Percentiles rank a stretch among this genome's conserved stretches.
phyloP scores from a whole-genome alignment of 2,329 filamentous ascomycete genomes.

The Zymoseptoria ardabiliae region DNA sequence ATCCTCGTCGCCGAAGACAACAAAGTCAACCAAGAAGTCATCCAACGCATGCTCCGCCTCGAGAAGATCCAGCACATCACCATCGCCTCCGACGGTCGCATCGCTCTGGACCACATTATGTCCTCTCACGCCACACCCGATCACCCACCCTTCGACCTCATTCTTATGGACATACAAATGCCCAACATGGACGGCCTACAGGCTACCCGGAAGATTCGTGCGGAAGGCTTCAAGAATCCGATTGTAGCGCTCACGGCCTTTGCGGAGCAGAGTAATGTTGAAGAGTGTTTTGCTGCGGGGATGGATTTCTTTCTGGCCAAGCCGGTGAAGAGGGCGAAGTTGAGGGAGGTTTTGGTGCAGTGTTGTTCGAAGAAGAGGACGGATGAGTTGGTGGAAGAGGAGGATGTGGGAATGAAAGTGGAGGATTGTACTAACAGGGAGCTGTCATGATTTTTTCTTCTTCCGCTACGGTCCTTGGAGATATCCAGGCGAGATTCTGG shows the following conservation, averaged over 20 bases:
- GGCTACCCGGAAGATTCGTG: constrained; percentile 62
- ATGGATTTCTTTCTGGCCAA: constrained; percentile 83
- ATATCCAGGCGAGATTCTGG: too few relatives aligned
- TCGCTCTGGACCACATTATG: constrained; percentile 81
- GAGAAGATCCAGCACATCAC: constrained; percentile 82
- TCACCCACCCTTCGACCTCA: constrained; percentile 67
- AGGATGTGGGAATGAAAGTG: too few relatives aligned
- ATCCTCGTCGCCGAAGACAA: constrained; percentile 83
- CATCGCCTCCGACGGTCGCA: constrained; percentile 57
- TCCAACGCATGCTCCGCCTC: constrained; percentile 60
- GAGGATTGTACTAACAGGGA: too few relatives aligned
- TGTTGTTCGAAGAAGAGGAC: background rate
- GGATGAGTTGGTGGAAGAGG: too few relatives aligned
- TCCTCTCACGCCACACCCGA: constrained; percentile 59
- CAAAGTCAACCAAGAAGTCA: constrained; percentile 54
- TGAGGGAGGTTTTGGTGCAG: background rate
- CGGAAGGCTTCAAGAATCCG: constrained; percentile 78
- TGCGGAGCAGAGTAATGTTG: constrained; percentile 3
- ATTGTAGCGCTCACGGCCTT: constrained; percentile 41
- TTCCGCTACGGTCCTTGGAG: too few relatives aligned
- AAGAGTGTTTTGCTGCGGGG: constrained; percentile 62
- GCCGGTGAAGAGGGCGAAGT: constrained; percentile 47
- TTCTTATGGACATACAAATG: constrained; percentile 54
- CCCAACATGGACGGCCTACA: constrained; percentile 4
- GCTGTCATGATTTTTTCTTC: too few relatives aligned